Evolutionary conservation across 2,329 filamentous ascomycete species (phyloP), one percentile per base, ranked within the genome.

Genomic region (Phoma herbarum): DNA sequence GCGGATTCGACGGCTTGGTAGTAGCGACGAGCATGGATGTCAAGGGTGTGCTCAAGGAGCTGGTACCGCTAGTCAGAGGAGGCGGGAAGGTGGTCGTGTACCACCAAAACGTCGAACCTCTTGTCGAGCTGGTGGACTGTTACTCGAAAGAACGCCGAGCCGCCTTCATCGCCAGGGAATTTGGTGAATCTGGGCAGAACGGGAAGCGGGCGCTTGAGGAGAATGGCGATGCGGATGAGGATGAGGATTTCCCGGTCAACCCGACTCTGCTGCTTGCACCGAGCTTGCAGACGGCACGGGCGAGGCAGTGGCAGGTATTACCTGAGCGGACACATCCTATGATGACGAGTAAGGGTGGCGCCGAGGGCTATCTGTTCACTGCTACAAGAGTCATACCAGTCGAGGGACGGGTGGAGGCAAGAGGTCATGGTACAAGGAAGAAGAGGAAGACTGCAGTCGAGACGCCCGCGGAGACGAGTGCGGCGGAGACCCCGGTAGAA

Each of bases 261-360:
- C 95, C 95, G 0, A 90, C 92, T 2, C 79, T 97, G 50, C 76
- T 99, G 4, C 84, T 98, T 0, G 91, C 89, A 0, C 88, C 92
- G 0, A 87, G 85, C 12, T 82, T 99, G 52, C 93, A 98, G 79
- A 95, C 89, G 2, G 91, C 89, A 46, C 84, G 92, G 14, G 88
- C 90, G 5, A 84, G 90, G 61, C 83, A 86, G 52, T 98, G 92
- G 91, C 95, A 99, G 80, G 93, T 97, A 2, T 77, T 99, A 45
- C 95, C 95, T 0, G 91, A 92, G 0, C 83, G 95, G 52, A 98
- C 95, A 51, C 95, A 99, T 79, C 95, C 95, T 7, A 78, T 96
- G 54, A 99, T 99, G 95, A 97, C 91, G 59, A 88, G 88, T 35
- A 85, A 86, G 39, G 95, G 95, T 20, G 94, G 94, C 0, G 88